phyloP scores from a whole-genome alignment of 768 basidiomycete genomes.

The Tephrocybe sp. region DNA sequence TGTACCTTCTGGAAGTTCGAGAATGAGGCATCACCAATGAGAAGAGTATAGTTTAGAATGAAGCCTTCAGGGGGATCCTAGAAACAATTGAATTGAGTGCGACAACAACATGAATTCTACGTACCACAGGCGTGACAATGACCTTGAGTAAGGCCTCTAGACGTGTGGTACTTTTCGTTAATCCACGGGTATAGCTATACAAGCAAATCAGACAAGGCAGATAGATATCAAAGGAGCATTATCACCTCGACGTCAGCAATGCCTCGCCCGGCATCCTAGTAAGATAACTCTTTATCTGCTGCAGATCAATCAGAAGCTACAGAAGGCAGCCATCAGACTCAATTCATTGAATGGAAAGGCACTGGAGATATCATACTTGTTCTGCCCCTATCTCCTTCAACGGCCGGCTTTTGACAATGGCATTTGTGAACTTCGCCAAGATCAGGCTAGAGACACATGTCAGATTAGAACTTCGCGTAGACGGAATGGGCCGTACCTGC shows the following conservation, averaged over 20 bases:
- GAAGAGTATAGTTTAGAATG: slow-evolving; percentile 90
- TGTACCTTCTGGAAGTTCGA: slow-evolving; percentile 96
- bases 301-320: slow-evolving; percentile 88
- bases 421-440: slow-evolving; percentile 83
- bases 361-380: slow-evolving; percentile 52
- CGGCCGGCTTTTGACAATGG: slow-evolving; percentile 87
- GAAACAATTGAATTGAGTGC: not conserved
- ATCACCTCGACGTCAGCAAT: slow-evolving; percentile 52
- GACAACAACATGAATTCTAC: slow-evolving; percentile 21
- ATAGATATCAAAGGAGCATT: not conserved
- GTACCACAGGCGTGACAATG: slow-evolving; percentile 86
- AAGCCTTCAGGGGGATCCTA: slow-evolving; percentile 93
- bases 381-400: slow-evolving; percentile 93
- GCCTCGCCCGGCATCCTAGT: slow-evolving; percentile 79
- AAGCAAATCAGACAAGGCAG: slow-evolving; percentile 6
- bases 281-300: slow-evolving; percentile 79
- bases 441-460: slow-evolving; percentile 54
- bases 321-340: slow-evolving; percentile 13
- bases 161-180: slow-evolving; percentile 76
- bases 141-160: slow-evolving; percentile 94
- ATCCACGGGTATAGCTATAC: slow-evolving; percentile 73
- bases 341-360: not conserved
- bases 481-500: slow-evolving; percentile 54
- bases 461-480: not conserved
- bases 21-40: slow-evolving; percentile 93